These are phyloP conservation scores for Magnusiomyces tetraspermus DNA, from an alignment of 1,139 yeast species.

Conservation along the genomic window DNA sequence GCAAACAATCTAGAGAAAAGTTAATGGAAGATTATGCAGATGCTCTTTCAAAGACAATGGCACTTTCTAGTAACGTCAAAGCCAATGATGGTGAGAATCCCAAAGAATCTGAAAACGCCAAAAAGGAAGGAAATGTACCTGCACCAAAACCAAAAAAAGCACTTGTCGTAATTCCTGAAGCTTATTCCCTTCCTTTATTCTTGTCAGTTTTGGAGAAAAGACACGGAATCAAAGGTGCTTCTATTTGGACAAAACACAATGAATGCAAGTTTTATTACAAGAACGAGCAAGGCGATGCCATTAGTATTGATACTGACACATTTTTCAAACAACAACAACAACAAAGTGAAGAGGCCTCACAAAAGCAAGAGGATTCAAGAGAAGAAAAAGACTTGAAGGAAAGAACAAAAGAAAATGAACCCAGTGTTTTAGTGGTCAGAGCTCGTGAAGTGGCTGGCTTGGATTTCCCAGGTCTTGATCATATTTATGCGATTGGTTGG, in stretches of 20 bases:
- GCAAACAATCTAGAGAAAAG: not conserved
- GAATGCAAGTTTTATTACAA: constrained; percentile 2
- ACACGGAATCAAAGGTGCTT: constrained; percentile 4
- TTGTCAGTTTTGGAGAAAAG: constrained; percentile 3
- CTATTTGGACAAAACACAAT: not conserved
- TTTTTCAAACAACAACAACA: no score
- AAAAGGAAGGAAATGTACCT: not conserved
- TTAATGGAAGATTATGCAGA: constrained; percentile 4
- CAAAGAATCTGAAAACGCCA: no score
- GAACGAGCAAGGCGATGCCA: not conserved
- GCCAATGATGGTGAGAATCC: not conserved
- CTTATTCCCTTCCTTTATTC: constrained; percentile 8
- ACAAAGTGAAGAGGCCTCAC: no score
- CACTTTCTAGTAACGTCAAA: no score
- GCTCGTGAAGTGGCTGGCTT: constrained; percentile 12
- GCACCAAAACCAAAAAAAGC: no score
- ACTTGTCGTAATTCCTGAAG: constrained; percentile 13
- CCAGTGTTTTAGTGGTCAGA: constrained; percentile 8
- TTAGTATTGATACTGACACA: constrained; percentile 5
- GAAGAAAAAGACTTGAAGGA: no score
- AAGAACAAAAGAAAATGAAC: not conserved
- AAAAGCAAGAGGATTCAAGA: no score
- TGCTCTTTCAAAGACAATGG: constrained; percentile 7
- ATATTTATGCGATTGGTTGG: constrained; percentile 16
- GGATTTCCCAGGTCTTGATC: constrained; percentile 15